Percentiles rank a stretch among this genome's conserved stretches.
These are phyloP conservation scores for Phytopythium aichiense DNA, from an alignment of 352 stramenopile genomes.

Conservation along the genomic window DNA sequence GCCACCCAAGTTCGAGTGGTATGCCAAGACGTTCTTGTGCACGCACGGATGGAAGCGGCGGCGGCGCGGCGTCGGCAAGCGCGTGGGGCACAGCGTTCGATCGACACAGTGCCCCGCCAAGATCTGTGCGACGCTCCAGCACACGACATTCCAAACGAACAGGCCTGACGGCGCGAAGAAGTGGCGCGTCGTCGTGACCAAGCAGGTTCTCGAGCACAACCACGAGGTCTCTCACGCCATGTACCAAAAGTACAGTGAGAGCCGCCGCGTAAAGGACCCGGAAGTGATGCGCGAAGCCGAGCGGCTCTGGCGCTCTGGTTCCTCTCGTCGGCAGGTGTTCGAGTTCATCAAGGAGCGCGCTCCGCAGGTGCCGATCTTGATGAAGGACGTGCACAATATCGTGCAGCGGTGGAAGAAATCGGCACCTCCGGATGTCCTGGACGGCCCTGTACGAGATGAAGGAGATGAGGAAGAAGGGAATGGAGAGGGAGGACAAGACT, in stretches of 20 bases:
- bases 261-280: slow-evolving; percentile 60
- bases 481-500: neutral
- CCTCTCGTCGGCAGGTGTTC: slow-evolving; percentile 57
- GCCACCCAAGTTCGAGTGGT: slow-evolving; percentile 60
- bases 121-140: slow-evolving; percentile 66
- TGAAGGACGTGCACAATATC: slow-evolving; percentile 84
- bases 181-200: slow-evolving; percentile 72
- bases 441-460: neutral
- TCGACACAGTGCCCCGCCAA: slow-evolving; percentile 66
- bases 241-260: slow-evolving; percentile 70
- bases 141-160: slow-evolving; percentile 4
- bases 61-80: slow-evolving; percentile 61
- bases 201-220: slow-evolving; percentile 68
- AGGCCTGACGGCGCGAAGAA: slow-evolving; percentile 8
- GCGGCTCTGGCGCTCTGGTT: slow-evolving; percentile 51
- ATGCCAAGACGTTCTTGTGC: slow-evolving; percentile 79
- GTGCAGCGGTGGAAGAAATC: slow-evolving; percentile 65
- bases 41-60: slow-evolving; percentile 77
- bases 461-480: neutral
- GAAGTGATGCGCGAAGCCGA: slow-evolving; percentile 50
- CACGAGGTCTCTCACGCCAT: slow-evolving; percentile 53
- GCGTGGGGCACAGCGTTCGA: slow-evolving; percentile 61
- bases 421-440: slow-evolving; percentile 9
- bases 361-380: slow-evolving; percentile 46
- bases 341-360: slow-evolving; percentile 70